Base-by-base conservation (phyloP, 345 rosid species). In the Rhodamnia rubescens region DNA sequence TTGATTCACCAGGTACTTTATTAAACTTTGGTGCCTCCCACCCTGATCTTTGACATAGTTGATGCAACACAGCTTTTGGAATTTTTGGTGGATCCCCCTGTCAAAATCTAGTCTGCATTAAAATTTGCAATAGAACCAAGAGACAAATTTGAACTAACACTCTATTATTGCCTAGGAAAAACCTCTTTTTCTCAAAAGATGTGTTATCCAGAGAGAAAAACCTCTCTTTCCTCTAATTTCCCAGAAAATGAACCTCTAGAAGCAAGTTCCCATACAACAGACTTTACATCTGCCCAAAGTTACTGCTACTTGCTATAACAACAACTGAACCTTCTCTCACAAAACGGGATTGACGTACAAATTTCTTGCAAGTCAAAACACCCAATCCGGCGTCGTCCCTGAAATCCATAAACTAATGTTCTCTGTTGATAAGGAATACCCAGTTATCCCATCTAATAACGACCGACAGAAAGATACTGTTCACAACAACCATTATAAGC, bases 1-100 rank as follows among this genome's bases (percentile, higher is more conserved):
- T 89, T 87, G 86, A 93, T 91, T 91, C 93, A 58, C 85, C 89
- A 32, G 83, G 85, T 58, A 94, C 82, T 89, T 95, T 96, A 85
- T 91, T 91, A 85, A 96, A 96, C 87, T 95, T 96, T 21, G 99
- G 99, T 83, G 99, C 98, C 86, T 94, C 95, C 98, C 98, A 96
- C 86, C 96, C 96, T 86, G 95, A 94, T 86, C 92, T 91, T 91
- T 95, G 98, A 90, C 99, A 96, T 86, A 96, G 86, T 82, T 94
- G 97, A 89, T 96, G 99, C 84, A 96, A 95, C 88, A 94, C 90
- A 84, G 98, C 98, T 89, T 95, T 96, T 5, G 98, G 98, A 81
- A 91, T 92, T 88, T 90, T 96, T 78, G 85, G 89, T 24, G 91
- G 90, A 85, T 96, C 98, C 47, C 98, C 99, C 99, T 95, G 92